phyloP scores from a whole-genome alignment of 2,329 filamentous ascomycete genomes.

The Waltergamsia citrina region DNA sequence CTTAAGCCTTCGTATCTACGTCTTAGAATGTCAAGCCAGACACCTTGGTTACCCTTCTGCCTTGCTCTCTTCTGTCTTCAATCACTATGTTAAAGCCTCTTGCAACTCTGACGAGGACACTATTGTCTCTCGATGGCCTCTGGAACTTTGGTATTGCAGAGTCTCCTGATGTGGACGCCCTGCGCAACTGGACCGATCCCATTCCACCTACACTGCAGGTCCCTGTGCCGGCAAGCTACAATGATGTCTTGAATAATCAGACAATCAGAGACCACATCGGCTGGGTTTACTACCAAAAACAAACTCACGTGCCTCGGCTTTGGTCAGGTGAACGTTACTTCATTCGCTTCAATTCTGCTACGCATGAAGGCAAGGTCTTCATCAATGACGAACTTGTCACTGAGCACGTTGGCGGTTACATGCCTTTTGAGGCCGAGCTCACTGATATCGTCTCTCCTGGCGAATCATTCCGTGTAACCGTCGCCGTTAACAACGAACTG shows the following conservation, averaged over 20 bases:
- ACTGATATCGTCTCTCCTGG: slow-evolving; percentile 24
- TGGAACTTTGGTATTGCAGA: slow-evolving; percentile 12
- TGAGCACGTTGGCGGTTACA: slow-evolving; percentile 41
- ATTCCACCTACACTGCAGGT: slow-evolving; percentile 11
- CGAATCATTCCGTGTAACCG: slow-evolving; percentile 15
- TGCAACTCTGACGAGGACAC: no score
- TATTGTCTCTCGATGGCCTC: slow-evolving; percentile 13
- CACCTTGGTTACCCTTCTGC: no score
- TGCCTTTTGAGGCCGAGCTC: slow-evolving; percentile 37
- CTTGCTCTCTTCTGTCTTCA: no score
- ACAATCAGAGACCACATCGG: slow-evolving; percentile 17
- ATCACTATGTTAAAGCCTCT: no score
- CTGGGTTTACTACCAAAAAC: slow-evolving; percentile 19
- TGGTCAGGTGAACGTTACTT: slow-evolving; percentile 23
- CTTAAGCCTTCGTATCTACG: no score
- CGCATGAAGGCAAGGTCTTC: slow-evolving; percentile 44
- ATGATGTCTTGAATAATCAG: slow-evolving; percentile 12
- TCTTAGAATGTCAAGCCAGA: no score
- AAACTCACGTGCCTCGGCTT: slow-evolving; percentile 12
- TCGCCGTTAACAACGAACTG: slow-evolving; percentile 19
- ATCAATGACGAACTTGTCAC: slow-evolving; percentile 35
- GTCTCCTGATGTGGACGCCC: slow-evolving; percentile 10
- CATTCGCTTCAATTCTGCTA: slow-evolving; percentile 43
- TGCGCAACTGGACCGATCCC: not conserved
- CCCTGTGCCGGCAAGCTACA: slow-evolving; percentile 15